Evolutionary conservation across 2,329 filamentous ascomycete genomes (phyloP).

Genomic region (Aurifilum marmelostoma): DNA sequence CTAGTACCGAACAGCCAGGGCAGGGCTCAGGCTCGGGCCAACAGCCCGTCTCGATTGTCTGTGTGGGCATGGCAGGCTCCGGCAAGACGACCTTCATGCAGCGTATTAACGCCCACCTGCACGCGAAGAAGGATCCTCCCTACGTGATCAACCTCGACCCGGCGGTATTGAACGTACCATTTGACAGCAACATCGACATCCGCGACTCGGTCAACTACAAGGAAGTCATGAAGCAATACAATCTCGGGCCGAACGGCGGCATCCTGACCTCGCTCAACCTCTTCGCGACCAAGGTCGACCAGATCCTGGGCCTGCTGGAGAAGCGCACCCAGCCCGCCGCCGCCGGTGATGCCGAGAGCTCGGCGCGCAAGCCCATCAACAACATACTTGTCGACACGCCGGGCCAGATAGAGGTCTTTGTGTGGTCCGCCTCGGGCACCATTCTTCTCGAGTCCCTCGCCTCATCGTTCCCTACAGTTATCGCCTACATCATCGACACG

Average conservation of each 20-base stretch:
- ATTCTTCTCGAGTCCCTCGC: constrained; percentile 93
- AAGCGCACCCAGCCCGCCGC: constrained; percentile 70
- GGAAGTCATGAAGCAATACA: constrained; percentile 99
- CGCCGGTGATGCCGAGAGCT: constrained; percentile 54
- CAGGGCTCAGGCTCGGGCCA: constrained; percentile 12
- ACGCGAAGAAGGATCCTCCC: constrained; percentile 76
- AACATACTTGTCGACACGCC: constrained; percentile 94
- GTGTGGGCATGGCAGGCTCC: constrained; percentile 95
- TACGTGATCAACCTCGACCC: constrained; percentile 98
- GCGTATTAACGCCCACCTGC: constrained; percentile 90
- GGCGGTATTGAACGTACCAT: constrained; percentile 89
- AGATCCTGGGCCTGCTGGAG: constrained; percentile 86
- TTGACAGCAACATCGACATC: constrained; percentile 98
- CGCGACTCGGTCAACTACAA: constrained; percentile 99
- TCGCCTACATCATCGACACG: constrained; percentile 97
- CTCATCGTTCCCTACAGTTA: constrained; percentile 92
- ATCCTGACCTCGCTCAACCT: constrained; percentile 95
- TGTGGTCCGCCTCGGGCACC: constrained; percentile 94
- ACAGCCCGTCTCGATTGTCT: constrained; percentile 79
- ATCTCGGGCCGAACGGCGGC: constrained; percentile 93
- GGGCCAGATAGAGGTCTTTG: constrained; percentile 97
- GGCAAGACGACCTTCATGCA: constrained; percentile 99
- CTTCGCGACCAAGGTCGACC: constrained; percentile 97
- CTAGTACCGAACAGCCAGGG: constrained; percentile 22
- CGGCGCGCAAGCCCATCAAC: constrained; percentile 67